Conservation (phyloP, 805 yeast genomes). For the Teunomyces barrocoloradensis region DNA sequence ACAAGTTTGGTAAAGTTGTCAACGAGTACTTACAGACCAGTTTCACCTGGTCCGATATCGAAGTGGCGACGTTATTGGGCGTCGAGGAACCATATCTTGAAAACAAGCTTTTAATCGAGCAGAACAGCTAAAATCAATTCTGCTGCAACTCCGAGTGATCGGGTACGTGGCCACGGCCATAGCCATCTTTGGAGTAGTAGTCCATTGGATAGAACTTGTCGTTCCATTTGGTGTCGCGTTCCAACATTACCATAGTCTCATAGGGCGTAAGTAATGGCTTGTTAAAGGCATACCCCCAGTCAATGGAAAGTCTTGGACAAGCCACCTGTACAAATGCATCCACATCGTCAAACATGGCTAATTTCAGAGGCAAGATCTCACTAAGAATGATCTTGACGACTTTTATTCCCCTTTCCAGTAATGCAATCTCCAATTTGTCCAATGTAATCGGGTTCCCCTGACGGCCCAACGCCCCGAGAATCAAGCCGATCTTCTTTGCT, state of each 20-base stretch:
- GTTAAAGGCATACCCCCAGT: constrained; percentile 97
- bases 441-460: constrained; percentile 88
- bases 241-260: constrained; percentile 89
- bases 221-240: constrained; percentile 64
- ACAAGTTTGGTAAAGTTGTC: constrained; percentile 36
- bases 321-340: constrained; percentile 98
- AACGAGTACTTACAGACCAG: constrained; percentile 33
- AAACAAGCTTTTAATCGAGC: constrained; percentile 8
- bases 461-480: constrained; percentile 91
- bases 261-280: constrained; percentile 93
- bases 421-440: constrained; percentile 55
- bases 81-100: constrained; percentile 43
- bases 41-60: constrained; percentile 55
- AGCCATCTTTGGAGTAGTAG: constrained; percentile 85
- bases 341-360: constrained; percentile 87
- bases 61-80: constrained; percentile 70
- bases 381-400: constrained; percentile 82
- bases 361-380: constrained; percentile 89
- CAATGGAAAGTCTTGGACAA: constrained; percentile 92
- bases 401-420: constrained; percentile 54
- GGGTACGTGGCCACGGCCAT: constrained; percentile 66
- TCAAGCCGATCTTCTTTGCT: constrained; percentile 73
- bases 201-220: constrained; percentile 88
- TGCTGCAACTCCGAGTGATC: constrained; percentile 1
- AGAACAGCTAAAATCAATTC: background rate